Percentiles rank a stretch among this genome's conserved stretches.
Conservation (phyloP, 768 basidiomycete genomes). For the Pleurotus giganteus region DNA sequence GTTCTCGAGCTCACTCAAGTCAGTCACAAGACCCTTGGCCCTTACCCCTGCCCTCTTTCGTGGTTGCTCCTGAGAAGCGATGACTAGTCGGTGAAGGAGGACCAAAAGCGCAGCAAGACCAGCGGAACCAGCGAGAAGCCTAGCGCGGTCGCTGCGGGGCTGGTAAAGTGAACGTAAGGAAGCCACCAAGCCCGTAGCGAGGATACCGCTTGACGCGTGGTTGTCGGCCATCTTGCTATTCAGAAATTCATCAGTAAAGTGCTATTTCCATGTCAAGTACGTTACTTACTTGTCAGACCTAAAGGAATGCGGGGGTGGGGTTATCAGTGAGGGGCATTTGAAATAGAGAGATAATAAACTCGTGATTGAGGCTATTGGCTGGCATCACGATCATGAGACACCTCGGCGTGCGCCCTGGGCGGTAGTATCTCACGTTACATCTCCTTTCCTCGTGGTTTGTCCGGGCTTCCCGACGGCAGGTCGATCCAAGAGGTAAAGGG, state of each 20-base stretch:
- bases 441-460: too few species aligned
- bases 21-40: neutral
- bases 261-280: too few species aligned
- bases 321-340: too few species aligned
- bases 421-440: too few species aligned
- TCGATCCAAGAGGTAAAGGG: too few species aligned
- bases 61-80: neutral
- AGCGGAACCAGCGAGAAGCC: constrained; percentile 7
- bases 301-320: neutral
- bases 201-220: neutral
- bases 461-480: too few species aligned
- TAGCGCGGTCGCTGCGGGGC: neutral
- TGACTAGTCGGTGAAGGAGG: constrained; percentile 7
- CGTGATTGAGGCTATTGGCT: too few species aligned
- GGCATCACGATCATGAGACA: too few species aligned
- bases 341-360: too few species aligned
- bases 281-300: too few species aligned
- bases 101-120: constrained; percentile 11
- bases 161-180: neutral
- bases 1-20: constrained; percentile 27
- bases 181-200: neutral
- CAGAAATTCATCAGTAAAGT: too few species aligned
- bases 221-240: neutral
- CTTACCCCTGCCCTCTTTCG: neutral
- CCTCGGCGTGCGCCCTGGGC: too few species aligned